These are phyloP conservation scores for Suillus ampliporus DNA, from an alignment of 768 basidiomycete species.

Conservation along the genomic window DNA sequence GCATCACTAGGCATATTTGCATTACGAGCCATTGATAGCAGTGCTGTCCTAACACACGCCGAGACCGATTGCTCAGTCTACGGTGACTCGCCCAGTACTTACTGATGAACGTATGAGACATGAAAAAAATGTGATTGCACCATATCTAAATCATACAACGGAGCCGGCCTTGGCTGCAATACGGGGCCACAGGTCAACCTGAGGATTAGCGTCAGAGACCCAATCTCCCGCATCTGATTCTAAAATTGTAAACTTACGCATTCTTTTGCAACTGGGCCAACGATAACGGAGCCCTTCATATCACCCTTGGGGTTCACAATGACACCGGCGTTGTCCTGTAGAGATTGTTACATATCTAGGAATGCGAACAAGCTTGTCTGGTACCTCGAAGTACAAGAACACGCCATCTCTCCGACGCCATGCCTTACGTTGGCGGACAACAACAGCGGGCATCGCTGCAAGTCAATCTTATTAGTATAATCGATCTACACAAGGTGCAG, in stretches of 20 bases:
- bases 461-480: slow-evolving; percentile 14
- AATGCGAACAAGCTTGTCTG: slow-evolving; percentile 22
- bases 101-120: neutral
- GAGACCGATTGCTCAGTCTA: neutral
- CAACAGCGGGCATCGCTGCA: slow-evolving; percentile 94
- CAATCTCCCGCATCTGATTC: neutral
- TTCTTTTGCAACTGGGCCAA: slow-evolving; percentile 99
- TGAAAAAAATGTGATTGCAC: slow-evolving; percentile 6
- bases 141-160: slow-evolving; percentile 71
- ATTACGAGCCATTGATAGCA: neutral
- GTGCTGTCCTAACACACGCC: neutral
- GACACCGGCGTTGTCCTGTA: slow-evolving; percentile 91
- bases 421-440: slow-evolving; percentile 97
- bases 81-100: neutral
- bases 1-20: too few species aligned
- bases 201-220: slow-evolving; percentile 10
- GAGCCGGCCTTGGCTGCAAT: slow-evolving; percentile 99
- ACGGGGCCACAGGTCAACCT: slow-evolving; percentile 99
- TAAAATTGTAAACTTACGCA: slow-evolving; percentile 68
- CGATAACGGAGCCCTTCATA: slow-evolving; percentile 99
- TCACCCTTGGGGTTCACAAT: slow-evolving; percentile 99
- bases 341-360: neutral
- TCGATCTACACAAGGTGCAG: neutral
- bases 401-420: slow-evolving; percentile 99
- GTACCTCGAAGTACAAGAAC: slow-evolving; percentile 96